Evolutionary conservation across 2,329 filamentous ascomycete genomes (phyloP), one percentile per base, ranked within the genome.

Genomic region (Colletotrichum tanaceti): DNA sequence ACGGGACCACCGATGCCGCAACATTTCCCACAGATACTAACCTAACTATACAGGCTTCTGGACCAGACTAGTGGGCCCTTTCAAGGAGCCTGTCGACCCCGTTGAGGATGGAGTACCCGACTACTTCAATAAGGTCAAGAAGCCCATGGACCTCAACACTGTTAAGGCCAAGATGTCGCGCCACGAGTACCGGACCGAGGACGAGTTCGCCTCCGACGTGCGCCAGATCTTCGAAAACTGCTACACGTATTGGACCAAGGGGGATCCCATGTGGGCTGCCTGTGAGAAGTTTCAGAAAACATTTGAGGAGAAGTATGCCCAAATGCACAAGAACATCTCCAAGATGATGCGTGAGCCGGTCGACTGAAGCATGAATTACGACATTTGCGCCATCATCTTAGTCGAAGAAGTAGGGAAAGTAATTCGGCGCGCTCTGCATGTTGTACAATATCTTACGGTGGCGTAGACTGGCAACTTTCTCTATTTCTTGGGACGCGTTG

Each of bases 21-120:
- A 41, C 35, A 52, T 46, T 68, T 68, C 14, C 58, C 22, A 4
- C 32, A 14, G 32, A 39, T 41, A 46, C 58, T 71, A 54, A 72
- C 59, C n/a, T 7, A 14, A 11, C 20, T 7, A 14, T n/a, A 14
- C 60, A 89, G 87, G 88, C 7, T 90, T 88, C 75, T 90, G 88
- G 88, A 90, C 88, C 0, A 85, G 88, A n/a, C 81, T 90, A 0
- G 87, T 90, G 3, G 87, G 87, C 0, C 86, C 87, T 0, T 90
- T 90, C 76, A 84, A 84, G 52, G 84, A 89, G 28, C 84, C 88
- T 0, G 88, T 90, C 7, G 83, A 88, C 65, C 87, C 88, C 0
- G 74, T 78, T 3, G 80, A 82, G 44, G 87, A 90, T 71, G 85
- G 84, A 20, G 86, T 89, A 2, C 87, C 87, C 2, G 87, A 90